A percentile compares a stretch with the other conserved stretches of the same genome.
These are phyloP conservation scores for Angomonas deanei DNA, from an alignment of 208 protist species.

Conservation along the genomic window DNA sequence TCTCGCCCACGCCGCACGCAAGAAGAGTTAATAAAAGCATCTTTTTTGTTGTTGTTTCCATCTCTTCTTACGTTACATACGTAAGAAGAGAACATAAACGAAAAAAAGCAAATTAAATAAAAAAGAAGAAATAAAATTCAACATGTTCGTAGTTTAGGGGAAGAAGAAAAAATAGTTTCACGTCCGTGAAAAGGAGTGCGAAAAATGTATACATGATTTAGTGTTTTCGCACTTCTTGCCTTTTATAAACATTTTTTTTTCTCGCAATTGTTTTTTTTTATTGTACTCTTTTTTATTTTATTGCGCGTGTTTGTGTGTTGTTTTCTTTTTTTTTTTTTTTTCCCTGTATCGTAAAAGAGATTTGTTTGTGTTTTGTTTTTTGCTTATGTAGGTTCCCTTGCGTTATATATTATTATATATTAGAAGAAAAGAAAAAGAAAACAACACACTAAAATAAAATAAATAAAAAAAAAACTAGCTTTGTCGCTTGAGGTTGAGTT, in stretches of 20 bases:
- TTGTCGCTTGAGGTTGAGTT: neutral
- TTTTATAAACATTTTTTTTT: neutral
- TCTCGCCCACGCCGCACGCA: constrained; percentile 20
- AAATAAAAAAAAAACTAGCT: constrained; percentile 8
- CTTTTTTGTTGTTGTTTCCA: no score
- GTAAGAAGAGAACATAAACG: neutral
- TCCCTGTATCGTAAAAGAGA: no score
- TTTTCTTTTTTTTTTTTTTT: neutral
- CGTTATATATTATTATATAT: no score
- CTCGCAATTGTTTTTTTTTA: neutral
- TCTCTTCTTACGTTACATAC: no score
- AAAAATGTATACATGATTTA: neutral
- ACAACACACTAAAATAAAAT: no score
- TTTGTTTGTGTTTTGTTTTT: no score
- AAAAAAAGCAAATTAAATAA: neutral
- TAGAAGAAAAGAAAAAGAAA: no score
- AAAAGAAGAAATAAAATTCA: neutral
- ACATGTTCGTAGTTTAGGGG: no score
- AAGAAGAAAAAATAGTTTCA: neutral
- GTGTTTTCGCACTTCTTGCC: neutral
- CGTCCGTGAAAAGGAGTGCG: no score
- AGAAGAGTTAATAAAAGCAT: neutral
- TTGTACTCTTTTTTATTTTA: neutral
- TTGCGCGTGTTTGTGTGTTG: neutral
- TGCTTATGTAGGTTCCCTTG: no score